Base-by-base conservation (phyloP, 2,329 filamentous ascomycete genomes). In the Fusarium proliferatum region DNA sequence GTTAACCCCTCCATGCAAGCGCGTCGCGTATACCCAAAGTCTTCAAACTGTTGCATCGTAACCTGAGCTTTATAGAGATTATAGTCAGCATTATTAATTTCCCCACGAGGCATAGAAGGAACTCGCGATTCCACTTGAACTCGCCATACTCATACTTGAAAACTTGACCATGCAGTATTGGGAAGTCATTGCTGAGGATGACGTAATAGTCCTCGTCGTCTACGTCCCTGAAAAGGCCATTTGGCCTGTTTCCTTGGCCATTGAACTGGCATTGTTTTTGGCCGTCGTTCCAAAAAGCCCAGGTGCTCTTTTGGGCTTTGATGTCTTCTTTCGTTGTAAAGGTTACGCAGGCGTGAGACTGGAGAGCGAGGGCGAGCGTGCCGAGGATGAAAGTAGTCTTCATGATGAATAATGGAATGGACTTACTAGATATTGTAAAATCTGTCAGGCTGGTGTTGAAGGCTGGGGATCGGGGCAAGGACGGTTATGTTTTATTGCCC, bases 21-120 rank as follows among this genome's bases (percentile, higher is more conserved):
- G 16, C n/a, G n/a, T 43, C 15, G n/a, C 12, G n/a, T 23, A 43
- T 23, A 9, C 15, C 9, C 15, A 11, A 17, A 43, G n/a, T 23
- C n/a, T 17, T 17, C 9, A 9, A 43, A 23, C 15, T 23, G 42
- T 6, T 43, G n/a, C n/a, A 23, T 23, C 7, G 15, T 43, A 23
- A 23, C 42, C n/a, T 23, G 0, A 43, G 42, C 42, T 43, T 43
- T 23, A 5, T 6, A 43, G 6, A 30, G 8, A 23, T 11, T 11
- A 17, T 23, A 17, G 42, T 17, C 16, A 43, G n/a, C 9, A 23
- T 23, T 19, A 19, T 39, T 6, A 4, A 17, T 23, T 43, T 8
- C 6, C 6, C 2, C 2, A 17, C 2, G 8, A 1, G 0, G 19
- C 12, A 5, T 39, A 21, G 10, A 21, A 39, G 12, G 1, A 39